Percentiles rank a stretch among this genome's conserved stretches.
Conservation (phyloP, 2,329 filamentous ascomycete genomes). For the Alternaria consortialis region DNA sequence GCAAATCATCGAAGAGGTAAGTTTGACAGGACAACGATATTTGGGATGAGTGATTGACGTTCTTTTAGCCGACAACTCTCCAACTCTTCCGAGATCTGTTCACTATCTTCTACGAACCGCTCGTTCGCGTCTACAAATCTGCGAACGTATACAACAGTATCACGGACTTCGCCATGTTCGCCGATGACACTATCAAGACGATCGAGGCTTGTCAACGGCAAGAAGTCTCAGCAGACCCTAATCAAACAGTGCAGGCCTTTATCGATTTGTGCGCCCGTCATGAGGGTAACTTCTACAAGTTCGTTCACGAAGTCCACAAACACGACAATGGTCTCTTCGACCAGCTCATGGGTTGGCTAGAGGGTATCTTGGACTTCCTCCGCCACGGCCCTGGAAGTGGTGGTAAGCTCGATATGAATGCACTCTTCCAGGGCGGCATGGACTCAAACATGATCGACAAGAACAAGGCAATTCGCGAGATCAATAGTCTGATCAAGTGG, state of each 20-base stretch:
- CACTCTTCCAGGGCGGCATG: constrained; percentile 82
- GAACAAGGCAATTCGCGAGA: constrained; percentile 76
- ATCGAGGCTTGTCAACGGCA: constrained; percentile 72
- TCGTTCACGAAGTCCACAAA: constrained; percentile 95
- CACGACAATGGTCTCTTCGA: constrained; percentile 97
- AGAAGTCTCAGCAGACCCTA: constrained; percentile 93
- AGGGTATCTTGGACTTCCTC: constrained; percentile 92
- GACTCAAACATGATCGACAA: constrained; percentile 74
- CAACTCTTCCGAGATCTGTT: constrained; percentile 95
- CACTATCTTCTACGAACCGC: constrained; percentile 97
- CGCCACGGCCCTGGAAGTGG: constrained; percentile 80
- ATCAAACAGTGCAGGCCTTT: constrained; percentile 97
- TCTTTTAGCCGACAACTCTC: constrained; percentile 78
- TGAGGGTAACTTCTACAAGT: constrained; percentile 98
- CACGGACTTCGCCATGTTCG: constrained; percentile 92
- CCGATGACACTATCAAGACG: constrained; percentile 90
- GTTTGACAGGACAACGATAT: constrained; percentile 9
- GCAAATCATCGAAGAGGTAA: constrained; percentile 83
- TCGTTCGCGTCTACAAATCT: constrained; percentile 97
- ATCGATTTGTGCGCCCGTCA: constrained; percentile 96
- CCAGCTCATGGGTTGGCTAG: constrained; percentile 96
- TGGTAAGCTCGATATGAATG: constrained; percentile 92
- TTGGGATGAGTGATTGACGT: constrained; percentile 25
- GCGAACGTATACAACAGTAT: constrained; percentile 98
- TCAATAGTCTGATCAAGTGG: constrained; percentile 88